Base-by-base conservation (phyloP, 2,329 filamentous ascomycete species). In the Lomentospora prolificans region DNA sequence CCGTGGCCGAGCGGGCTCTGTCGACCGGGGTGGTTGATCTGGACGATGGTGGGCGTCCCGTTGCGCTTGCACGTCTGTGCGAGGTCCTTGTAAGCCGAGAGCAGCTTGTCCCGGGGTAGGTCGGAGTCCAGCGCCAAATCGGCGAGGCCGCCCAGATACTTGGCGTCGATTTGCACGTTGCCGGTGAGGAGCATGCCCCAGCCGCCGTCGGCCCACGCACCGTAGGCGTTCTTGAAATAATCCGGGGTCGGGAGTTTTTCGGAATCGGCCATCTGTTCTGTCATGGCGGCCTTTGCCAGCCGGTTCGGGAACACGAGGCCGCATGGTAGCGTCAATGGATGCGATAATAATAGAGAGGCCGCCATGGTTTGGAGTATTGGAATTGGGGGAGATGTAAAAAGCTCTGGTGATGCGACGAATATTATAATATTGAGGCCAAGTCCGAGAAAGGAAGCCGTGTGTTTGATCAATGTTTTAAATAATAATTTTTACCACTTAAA, bases 281-380 rank as follows among this genome's bases (percentile, higher is more conserved):
- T 71, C 67, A 82, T 72, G 30, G 80, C 76, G 48, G 79, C 71
- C 60, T 78, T 72, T 48, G 65, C 70, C 1, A 84, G 69, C 4
- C 80, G 75, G 61, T 84, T 84, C 2, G 77, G 76, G 2, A 84
- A 64, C 0, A 69, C 72, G 25, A 84, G 69, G 1, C 81, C 81
- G 62, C 77, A 80, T 58, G 76, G 75, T 1, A 82, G 70, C 36
- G 72, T 77, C 14, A 80, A 62, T 0, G 77, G 71, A 27, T 74
- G 17, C 17, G 7, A 9, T n/a, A 48, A 19, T 10, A 48, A 19
- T 10, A 22, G 44, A 22, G 44, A 48, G 44, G 17, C 12, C 17
- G 22, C 22, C 17, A 48, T 48, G 4, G 4, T n/a, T n/a, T n/a
- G n/a, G n/a, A n/a, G n/a, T n/a, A 1, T 14, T 41, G n/a, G 36